These are phyloP conservation scores for Trichoderma sp. DNA, from an alignment of 2,329 filamentous ascomycete species.

Conservation along the genomic window DNA sequence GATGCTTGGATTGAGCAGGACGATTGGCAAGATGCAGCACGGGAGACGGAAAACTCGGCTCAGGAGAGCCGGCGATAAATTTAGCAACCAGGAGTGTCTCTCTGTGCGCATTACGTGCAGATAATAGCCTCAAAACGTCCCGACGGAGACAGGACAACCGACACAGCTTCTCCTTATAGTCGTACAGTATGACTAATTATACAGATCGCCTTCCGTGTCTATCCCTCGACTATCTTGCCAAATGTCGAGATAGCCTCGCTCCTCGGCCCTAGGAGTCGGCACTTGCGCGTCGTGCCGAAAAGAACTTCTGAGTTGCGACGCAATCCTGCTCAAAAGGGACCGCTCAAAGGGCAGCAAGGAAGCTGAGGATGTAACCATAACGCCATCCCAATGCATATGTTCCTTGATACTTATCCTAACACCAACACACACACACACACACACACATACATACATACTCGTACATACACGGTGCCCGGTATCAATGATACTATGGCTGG, in stretches of 20 bases:
- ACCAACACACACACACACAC: not conserved
- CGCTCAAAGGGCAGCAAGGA: not conserved
- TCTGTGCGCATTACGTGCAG: not conserved
- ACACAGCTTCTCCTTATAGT: not conserved
- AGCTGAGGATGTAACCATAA: conserved; percentile 14
- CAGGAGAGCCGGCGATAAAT: conserved; percentile 3
- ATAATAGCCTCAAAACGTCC: not conserved
- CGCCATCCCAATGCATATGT: not conserved
- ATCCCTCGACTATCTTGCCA: not conserved
- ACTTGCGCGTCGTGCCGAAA: not conserved
- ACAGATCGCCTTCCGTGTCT: not conserved
- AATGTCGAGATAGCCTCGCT: not conserved
- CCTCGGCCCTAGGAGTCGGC: not conserved
- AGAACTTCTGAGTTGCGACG: conserved; percentile 13
- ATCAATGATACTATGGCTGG: too few relatives aligned
- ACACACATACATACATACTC: too few relatives aligned
- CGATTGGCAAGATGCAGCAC: not conserved
- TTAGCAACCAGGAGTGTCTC: not conserved
- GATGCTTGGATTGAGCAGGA: not conserved
- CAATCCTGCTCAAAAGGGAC: not conserved
- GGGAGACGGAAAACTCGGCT: not conserved
- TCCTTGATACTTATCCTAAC: not conserved
- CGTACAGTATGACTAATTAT: not conserved
- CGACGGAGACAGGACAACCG: not conserved
- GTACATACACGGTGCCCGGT: not conserved